Evolutionary conservation across 176 grass and related monocot genomes (phyloP).

Genomic region (Bothriochloa decipiens): DNA sequence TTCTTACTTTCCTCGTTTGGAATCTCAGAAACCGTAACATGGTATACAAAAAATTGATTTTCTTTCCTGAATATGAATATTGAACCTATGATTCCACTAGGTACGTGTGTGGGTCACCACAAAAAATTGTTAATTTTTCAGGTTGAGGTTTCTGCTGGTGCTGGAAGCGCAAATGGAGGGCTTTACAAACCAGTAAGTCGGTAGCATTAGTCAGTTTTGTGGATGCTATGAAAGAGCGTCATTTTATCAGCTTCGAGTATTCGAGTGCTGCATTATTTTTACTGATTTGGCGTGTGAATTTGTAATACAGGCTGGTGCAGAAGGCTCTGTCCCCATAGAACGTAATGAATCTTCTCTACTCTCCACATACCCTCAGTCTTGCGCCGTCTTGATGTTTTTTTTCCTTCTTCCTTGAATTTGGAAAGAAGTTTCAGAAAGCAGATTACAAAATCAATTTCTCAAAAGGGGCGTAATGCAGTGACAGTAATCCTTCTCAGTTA

Average conservation of each 20-base stretch:
- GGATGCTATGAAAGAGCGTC: not conserved
- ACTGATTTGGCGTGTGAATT: not conserved
- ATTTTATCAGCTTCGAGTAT: not conserved
- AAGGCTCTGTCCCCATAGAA: conserved; percentile 42
- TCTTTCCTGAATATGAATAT: not conserved
- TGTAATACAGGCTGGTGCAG: conserved; percentile 19
- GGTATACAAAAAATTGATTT: not conserved
- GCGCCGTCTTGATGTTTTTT: not conserved
- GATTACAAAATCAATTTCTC: not conserved
- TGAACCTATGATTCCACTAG: not conserved
- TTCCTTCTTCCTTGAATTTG: too few relatives aligned
- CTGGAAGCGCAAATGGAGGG: not conserved
- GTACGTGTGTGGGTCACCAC: not conserved
- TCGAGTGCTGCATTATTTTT: not conserved
- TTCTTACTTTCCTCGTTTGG: not conserved
- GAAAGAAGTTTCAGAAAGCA: not conserved
- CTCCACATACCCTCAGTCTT: not conserved
- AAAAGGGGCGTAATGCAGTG: not conserved
- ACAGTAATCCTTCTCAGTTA: not conserved
- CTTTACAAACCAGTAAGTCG: conserved; percentile 19
- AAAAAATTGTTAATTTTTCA: conserved; percentile 3
- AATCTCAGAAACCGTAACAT: not conserved
- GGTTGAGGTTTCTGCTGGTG: conserved; percentile 2
- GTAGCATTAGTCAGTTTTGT: not conserved
- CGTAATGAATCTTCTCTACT: not conserved